Evolutionary conservation across 208 protist genomes (phyloP).

Genomic region (Wallacemonas sp.): DNA sequence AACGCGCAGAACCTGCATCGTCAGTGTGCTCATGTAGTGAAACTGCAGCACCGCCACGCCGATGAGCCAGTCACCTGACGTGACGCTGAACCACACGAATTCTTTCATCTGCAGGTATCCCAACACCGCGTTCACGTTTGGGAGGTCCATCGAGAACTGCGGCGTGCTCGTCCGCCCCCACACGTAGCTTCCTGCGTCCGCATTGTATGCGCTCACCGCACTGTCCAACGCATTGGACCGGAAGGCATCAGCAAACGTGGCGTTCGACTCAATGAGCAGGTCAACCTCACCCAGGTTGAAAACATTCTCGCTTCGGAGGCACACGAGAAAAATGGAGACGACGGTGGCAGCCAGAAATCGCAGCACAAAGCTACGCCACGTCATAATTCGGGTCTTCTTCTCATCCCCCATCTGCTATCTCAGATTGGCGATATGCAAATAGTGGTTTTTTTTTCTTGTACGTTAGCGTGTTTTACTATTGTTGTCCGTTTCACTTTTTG

Average conservation of each 20-base stretch:
- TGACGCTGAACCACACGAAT: slow-evolving; percentile 47
- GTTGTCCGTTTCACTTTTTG: no score
- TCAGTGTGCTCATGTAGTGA: slow-evolving; percentile 33
- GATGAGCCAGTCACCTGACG: slow-evolving; percentile 33
- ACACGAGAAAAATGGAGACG: slow-evolving; percentile 1
- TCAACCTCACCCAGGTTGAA: slow-evolving; percentile 16
- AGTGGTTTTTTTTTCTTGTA: no score
- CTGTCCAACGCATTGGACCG: slow-evolving; percentile 18
- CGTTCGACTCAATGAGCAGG: slow-evolving; percentile 1
- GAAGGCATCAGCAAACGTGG: slow-evolving; percentile 11
- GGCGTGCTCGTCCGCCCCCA: slow-evolving; percentile 39
- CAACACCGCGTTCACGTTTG: slow-evolving; percentile 31
- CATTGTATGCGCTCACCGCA: slow-evolving; percentile 25
- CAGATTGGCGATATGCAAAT: no score
- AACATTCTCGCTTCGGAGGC: slow-evolving; percentile 18
- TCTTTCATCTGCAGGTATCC: slow-evolving; percentile 39
- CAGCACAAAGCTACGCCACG: background rate
- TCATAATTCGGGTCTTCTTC: no score
- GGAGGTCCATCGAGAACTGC: slow-evolving; percentile 25
- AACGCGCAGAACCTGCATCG: slow-evolving; percentile 29
- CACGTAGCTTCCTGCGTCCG: slow-evolving; percentile 16
- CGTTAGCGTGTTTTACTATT: no score
- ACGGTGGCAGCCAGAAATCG: background rate
- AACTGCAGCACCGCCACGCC: slow-evolving; percentile 48
- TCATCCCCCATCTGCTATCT: no score